phyloP scores from a whole-genome alignment of 345 rosid species.

The Salix brachista region DNA sequence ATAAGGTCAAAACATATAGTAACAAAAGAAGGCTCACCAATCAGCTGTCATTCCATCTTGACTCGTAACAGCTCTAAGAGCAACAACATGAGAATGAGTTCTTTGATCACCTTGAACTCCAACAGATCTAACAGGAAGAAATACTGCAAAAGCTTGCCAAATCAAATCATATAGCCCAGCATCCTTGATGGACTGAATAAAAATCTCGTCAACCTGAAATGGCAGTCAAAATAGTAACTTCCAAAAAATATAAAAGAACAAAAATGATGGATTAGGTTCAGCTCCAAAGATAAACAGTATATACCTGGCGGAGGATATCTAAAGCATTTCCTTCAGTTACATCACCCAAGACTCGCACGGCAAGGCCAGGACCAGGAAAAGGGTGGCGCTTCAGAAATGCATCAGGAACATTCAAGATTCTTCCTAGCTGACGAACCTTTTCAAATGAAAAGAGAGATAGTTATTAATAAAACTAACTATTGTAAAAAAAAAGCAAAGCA shows the following conservation, averaged over 20 bases:
- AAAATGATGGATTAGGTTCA: not conserved
- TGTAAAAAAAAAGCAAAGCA: not conserved
- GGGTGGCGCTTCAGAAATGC: slow-evolving; percentile 93
- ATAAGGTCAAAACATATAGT: not conserved
- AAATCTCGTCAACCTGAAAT: slow-evolving; percentile 87
- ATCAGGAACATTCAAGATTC: slow-evolving; percentile 73
- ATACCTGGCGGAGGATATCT: slow-evolving; percentile 82
- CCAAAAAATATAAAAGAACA: not conserved
- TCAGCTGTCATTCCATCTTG: slow-evolving; percentile 99
- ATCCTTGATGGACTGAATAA: slow-evolving; percentile 92
- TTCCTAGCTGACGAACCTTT: slow-evolving; percentile 91
- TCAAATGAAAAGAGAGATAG: slow-evolving; percentile 1
- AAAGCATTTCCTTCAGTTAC: slow-evolving; percentile 87
- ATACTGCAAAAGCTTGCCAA: slow-evolving; percentile 99
- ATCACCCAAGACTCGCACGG: slow-evolving; percentile 91
- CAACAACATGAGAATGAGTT: slow-evolving; percentile 97
- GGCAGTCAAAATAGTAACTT: slow-evolving; percentile 2
- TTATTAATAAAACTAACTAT: not conserved
- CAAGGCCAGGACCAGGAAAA: slow-evolving; percentile 99
- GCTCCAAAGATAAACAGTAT: slow-evolving; percentile 1
- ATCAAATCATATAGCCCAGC: slow-evolving; percentile 89
- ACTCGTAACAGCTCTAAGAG: slow-evolving; percentile 98
- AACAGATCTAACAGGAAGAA: slow-evolving; percentile 89
- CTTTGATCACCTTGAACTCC: slow-evolving; percentile 99
- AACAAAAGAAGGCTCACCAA: slow-evolving; percentile 47